phyloP scores from a whole-genome alignment of 148 eudicot genomes.

The Fagopyrum tataricum region DNA sequence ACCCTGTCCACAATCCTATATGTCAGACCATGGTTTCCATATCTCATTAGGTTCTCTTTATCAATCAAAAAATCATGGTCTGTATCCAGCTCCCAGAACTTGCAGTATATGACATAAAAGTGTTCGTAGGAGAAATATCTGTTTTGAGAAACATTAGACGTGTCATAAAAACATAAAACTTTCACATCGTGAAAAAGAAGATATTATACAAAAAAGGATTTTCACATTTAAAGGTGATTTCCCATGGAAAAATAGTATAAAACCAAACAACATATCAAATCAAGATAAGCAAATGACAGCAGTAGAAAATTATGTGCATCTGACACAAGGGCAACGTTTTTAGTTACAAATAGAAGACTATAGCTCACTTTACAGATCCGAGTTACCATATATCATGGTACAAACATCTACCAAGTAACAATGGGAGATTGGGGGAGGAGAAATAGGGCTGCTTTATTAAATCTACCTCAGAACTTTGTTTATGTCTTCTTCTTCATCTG shows the following conservation, averaged over 20 bases:
- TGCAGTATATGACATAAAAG: conserved; percentile 93
- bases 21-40: conserved; percentile 94
- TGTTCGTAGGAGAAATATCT: conserved; percentile 98
- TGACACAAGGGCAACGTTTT: not conserved
- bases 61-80: conserved; percentile 95
- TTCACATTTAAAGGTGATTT: not conserved
- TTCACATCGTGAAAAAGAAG: not conserved
- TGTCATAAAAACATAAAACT: not conserved
- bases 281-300: not conserved
- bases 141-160: not conserved
- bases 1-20: conserved; percentile 91
- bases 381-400: not conserved
- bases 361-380: not conserved
- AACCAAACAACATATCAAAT: too few relatives aligned
- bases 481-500: conserved; percentile 97
- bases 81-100: conserved; percentile 95
- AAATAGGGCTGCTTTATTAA: conserved; percentile 3
- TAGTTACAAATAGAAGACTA: not conserved
- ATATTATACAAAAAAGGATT: not conserved
- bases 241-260: not conserved
- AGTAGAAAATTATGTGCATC: not conserved
- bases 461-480: conserved; percentile 88
- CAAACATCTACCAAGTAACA: not conserved
- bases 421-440: not conserved
- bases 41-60: conserved; percentile 92